Evolutionary conservation across 2,329 filamentous ascomycete genomes (phyloP), one percentile per base, ranked within the genome.

Genomic region (Aspergillus fischeri): DNA sequence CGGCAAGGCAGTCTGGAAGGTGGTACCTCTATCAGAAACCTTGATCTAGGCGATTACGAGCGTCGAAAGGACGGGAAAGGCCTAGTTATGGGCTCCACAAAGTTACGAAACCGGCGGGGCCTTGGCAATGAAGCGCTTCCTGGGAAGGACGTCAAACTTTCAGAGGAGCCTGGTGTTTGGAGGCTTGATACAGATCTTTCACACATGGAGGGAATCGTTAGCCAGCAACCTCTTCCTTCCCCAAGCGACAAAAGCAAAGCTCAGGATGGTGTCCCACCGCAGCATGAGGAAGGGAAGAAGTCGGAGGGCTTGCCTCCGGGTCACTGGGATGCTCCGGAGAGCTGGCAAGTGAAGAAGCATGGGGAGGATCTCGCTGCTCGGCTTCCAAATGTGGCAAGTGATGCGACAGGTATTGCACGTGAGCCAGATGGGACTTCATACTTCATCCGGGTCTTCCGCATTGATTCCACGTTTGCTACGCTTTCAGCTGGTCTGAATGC

Each of bases 371-470:
- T 70, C n/a, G 65, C 70, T 17, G 62, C 67, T 21, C 58, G 63
- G 32, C 62, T 75, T 25, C 70, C 73, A n/a, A 67, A 70, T 59
- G 81, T 81, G 48, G 84, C 83, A 7, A 87, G 91, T 64, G 88
- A 91, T 54, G 89, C 93, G 54, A 78, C 82, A 28, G 86, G 85
- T 49, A 81, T 85, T 6, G 84, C 85, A 51, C 83, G 87, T 2
- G 89, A 93, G 55, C 89, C 93, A 71, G 90, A 91, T 68, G 81
- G 84, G 29, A 81, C 83, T 17, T 86, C 88, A 32, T 97, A 93
- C 73, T 97, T 92, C 72, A 94, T 99, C 70, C 91, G 94, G 35
- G 91, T 99, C 41, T 99, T 99, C 78, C 88, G 92, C 59, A 88
- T 89, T 8, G 93, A 99, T 71, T 91, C 89, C 27, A 97, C 94